Evolutionary conservation across 345 rosid genomes (phyloP).

Genomic region (Salix suchowensis): DNA sequence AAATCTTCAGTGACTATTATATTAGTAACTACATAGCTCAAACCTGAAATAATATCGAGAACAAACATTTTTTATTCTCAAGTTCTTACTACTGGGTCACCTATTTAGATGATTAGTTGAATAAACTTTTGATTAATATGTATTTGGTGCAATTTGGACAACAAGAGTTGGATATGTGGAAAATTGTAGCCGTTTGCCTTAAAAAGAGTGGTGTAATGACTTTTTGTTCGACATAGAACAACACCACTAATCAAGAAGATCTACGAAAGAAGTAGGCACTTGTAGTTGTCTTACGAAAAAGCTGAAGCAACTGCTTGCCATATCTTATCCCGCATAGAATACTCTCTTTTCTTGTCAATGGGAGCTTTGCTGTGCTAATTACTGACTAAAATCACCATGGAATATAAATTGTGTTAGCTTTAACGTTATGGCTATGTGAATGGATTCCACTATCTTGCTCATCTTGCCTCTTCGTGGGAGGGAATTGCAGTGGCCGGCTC

Average conservation of each 20-base stretch:
- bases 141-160: background rate
- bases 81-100: too few species aligned
- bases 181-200: background rate
- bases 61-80: too few species aligned
- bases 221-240: background rate
- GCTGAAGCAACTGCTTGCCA: background rate
- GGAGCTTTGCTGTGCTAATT: background rate
- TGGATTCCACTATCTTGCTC: constrained; percentile 4
- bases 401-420: background rate
- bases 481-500: background rate
- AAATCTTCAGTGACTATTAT: too few species aligned
- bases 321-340: too few species aligned
- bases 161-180: background rate
- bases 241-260: background rate
- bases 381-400: background rate
- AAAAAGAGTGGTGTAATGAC: background rate
- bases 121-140: background rate
- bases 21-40: too few species aligned
- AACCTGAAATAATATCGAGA: too few species aligned
- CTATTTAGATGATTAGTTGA: too few species aligned
- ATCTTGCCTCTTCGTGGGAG: background rate
- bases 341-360: background rate
- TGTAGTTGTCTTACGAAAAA: background rate
- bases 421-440: background rate
- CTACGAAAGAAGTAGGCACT: background rate